Base-by-base conservation (phyloP, 148 eudicot species). In the Euryodendron excelsum region DNA sequence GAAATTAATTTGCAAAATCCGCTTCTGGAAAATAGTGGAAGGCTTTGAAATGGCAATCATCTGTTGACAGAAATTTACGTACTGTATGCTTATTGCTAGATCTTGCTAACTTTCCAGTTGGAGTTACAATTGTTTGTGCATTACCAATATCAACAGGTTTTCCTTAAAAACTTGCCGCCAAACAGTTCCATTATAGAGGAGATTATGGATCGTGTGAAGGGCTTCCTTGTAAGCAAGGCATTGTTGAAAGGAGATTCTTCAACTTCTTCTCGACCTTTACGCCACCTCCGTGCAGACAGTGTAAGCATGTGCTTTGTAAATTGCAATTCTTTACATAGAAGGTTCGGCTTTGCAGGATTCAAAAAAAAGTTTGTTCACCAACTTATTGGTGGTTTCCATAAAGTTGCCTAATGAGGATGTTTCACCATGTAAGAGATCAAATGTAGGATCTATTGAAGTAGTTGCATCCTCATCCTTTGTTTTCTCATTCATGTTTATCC, bases 101-200 rank as follows among this genome's bases (percentile, higher is more conserved):
- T 2, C 76, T 30, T 58, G 52, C 34, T 37, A 74, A 58, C 34
- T 73, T 58, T 45, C 9, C 30, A 21, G 27, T 75, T 31, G 14
- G 20, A 63, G 13, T 31, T 21, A 47, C 1, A 10, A 62, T 33
- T 62, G 13, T 62, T 70, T 37, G 44, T 69, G 73, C 36, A 27
- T 50, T 33, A 31, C 58, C 37, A 77, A n/a, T 67, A n/a, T 77
- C 50, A 17, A 77, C 91, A 96, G 99, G 98, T 93, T 67, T 76
- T 90, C 81, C 88, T 96, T 25, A 96, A 96, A 85, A 93, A 92
- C 84, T 84, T 96, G 62, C 99, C 99, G 60, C 99, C 99, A 73
- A 96, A 84, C 78, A 96, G 93, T 79, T 85, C 97, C 55, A 96
- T 96, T 78, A 92, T 96, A 68, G 91, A 89, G 53, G 99, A 93